Conservation (phyloP, 108 stramenopile genomes). For the Schizochytrium sp. region DNA sequence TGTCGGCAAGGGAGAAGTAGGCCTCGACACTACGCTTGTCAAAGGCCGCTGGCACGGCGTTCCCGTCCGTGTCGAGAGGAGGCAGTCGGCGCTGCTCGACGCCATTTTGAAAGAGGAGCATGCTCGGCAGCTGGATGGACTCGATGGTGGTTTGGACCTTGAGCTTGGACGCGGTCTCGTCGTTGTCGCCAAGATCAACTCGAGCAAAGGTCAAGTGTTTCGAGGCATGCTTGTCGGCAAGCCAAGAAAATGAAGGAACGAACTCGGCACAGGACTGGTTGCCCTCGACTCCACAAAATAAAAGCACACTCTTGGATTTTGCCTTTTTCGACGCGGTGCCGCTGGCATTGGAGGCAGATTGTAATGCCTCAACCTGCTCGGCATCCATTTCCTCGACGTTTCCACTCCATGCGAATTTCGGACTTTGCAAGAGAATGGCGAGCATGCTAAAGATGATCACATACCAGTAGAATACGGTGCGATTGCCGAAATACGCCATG, state of each 20-base stretch:
- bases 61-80: neutral
- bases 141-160: neutral
- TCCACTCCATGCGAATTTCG: neutral
- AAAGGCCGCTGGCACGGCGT: neutral
- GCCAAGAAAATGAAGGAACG: neutral
- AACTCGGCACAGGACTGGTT: neutral
- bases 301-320: neutral
- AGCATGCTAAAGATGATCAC: neutral
- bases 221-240: neutral
- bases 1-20: neutral
- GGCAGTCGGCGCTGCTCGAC: neutral
- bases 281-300: neutral
- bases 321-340: neutral
- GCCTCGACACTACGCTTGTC: neutral
- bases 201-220: neutral
- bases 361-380: neutral
- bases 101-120: neutral
- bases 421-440: neutral
- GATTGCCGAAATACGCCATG: neutral
- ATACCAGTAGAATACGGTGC: neutral
- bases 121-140: neutral
- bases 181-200: neutral
- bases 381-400: neutral
- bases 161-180: neutral
- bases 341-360: neutral